Conservation (phyloP, 441 rosid genomes). For the Pelargonium australe region DNA sequence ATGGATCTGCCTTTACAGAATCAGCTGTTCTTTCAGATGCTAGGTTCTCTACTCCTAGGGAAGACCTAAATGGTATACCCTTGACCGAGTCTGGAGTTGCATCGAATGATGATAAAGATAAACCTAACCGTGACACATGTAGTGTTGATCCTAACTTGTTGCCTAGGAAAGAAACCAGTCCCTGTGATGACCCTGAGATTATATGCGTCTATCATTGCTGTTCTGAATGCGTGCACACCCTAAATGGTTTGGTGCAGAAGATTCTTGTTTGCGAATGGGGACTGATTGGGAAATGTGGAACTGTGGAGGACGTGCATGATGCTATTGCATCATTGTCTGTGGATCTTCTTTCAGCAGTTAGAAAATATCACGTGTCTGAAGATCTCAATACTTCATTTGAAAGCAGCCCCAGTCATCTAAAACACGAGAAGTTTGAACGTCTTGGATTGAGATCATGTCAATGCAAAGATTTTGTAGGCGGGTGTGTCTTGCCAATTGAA, state of each 20-base stretch:
- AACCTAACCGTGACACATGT: background rate
- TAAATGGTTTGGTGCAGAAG: constrained; percentile 46
- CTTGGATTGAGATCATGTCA: constrained; percentile 29
- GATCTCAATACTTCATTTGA: constrained; percentile 24
- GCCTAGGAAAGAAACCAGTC: constrained; percentile 21
- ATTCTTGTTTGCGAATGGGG: constrained; percentile 42
- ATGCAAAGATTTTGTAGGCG: constrained; percentile 38
- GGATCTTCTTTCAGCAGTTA: constrained; percentile 55
- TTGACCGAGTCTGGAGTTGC: constrained; percentile 11
- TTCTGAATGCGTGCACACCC: constrained; percentile 44
- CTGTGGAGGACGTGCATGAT: constrained; percentile 62
- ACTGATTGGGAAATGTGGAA: constrained; percentile 31
- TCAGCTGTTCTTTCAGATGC: constrained; percentile 21
- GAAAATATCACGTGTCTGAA: constrained; percentile 35
- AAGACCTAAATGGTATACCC: constrained; percentile 16
- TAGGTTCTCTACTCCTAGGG: constrained; percentile 28
- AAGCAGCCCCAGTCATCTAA: constrained; percentile 23
- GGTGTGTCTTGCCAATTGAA: constrained; percentile 30
- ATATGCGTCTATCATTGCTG: constrained; percentile 71
- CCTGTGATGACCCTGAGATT: constrained; percentile 30
- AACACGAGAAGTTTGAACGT: constrained; percentile 17
- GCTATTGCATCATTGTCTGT: constrained; percentile 61
- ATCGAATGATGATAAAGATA: constrained; percentile 22
- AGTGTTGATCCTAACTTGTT: constrained; percentile 19
- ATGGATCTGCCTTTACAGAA: constrained; percentile 28